Evolutionary conservation across 2,329 filamentous ascomycete species (phyloP), one percentile per base, ranked within the genome.

Genomic region (Alternaria arbusti): DNA sequence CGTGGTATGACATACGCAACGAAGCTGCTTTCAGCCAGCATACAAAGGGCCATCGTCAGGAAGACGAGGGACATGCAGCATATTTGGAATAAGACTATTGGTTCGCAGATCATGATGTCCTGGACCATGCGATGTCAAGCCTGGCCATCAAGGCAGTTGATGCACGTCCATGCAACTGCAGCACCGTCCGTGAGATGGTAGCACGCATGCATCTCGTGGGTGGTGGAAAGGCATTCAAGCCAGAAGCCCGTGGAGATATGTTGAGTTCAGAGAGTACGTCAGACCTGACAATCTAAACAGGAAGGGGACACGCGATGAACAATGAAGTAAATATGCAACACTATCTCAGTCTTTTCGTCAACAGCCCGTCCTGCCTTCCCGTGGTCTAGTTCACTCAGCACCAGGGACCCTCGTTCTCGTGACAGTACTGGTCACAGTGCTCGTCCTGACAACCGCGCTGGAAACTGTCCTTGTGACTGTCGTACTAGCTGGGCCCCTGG

Each of bases 171-270:
- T n/a, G 4, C 32, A 36, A 12, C 32, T 36, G 32, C 32, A 36
- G 32, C 32, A 36, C 32, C 32, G 8, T 36, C 30, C 30, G 30
- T 32, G 30, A 32, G 6, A 32, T 32, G 30, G 30, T 32, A 32
- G 30, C 30, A 32, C 30, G 30, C 30, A 32, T 32, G 30, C 6
- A 32, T 32, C 30, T 32, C 30, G 6, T 32, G 30, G 30, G 5
- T 8, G 30, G 30, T 32, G 1, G 30, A 32, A 32, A 32, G 30
- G 78, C 80, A 7, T 72, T 49, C 69, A 73, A 59, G 80, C 58
- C 64, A 69, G 44, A 52, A 73, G 51, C 72, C 74, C 67, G 81
- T 80, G 67, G 70, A 76, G 23, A 72, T 4, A 26, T 25, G 22
- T n/a, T 9, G 22, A 46, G 68, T 60, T 12, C 77, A 72, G 65